Evolutionary conservation across 768 basidiomycete genomes (phyloP), one percentile per base, ranked within the genome.

Genomic region (Kondoa subrosea): DNA sequence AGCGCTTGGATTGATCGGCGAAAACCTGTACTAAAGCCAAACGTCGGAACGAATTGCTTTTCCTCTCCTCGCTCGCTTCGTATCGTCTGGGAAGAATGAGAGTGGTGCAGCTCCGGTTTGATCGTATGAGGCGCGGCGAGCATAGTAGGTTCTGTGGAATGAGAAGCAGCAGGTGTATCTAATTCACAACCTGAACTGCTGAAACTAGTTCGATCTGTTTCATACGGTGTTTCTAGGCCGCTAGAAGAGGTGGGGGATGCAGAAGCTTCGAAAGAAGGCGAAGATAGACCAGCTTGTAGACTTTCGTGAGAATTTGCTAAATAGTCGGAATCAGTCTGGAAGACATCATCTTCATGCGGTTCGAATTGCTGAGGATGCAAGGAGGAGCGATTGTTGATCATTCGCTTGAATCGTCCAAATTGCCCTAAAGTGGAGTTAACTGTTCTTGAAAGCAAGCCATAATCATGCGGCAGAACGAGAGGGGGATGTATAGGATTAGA

Each of bases 341-440:
- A 64, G 29, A n/a, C 4, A 21, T 64, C 21, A n/a, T 32, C 31
- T 40, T 30, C 63, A 64, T 40, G 4, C 63, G n/a, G 63, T 8
- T 40, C n/a, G 34, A 21, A 8, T n/a, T 31, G 26, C n/a, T 64
- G 63, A 32, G 26, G 26, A 31, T 64, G 63, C 14, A 25, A 8
- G 27, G 34, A 27, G 21, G 31, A 64, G 14, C 70, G 66, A 26
- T 68, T 68, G 34, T 72, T 71, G 64, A 91, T 76, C 31, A 87
- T 88, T 3, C 89, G 84, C 73, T 82, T 87, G 87, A 89, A 87
- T 12, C 87, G 80, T 1, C 89, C 89, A 21, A 92, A 78, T 3
- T 87, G 82, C 2, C 89, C 88, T 31, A 91, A 85, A 1, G 89
- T 89, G 77, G 84, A 86, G 65, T 87, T 85, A 60, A 91, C 82